Percentiles rank a stretch among this genome's conserved stretches.
phyloP scores from a whole-genome alignment of 257 asterid species.

The Scutellaria galericulata region DNA sequence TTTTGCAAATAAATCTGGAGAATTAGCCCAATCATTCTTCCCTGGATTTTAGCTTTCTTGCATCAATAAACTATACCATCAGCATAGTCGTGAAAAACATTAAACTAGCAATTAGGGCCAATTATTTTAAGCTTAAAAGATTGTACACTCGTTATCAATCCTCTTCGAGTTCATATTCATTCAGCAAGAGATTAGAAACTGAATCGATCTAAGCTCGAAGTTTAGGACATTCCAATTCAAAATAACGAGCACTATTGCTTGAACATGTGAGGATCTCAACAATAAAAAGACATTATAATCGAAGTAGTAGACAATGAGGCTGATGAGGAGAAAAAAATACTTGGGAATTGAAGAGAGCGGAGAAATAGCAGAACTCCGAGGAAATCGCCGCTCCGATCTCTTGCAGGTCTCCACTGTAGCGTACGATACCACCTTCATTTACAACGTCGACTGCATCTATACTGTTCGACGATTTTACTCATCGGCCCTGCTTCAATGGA shows the following conservation, averaged over 20 bases:
- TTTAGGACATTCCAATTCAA: not conserved
- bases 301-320: conserved; percentile 25
- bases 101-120: conserved; percentile 24
- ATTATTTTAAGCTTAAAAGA: conserved; percentile 1
- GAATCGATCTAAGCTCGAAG: not conserved
- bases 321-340: not conserved
- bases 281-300: not conserved
- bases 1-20: not conserved
- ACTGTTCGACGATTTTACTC: not conserved
- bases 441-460: not conserved
- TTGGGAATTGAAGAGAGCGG: not conserved
- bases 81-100: conserved; percentile 19
- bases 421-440: not conserved
- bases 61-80: not conserved
- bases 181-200: not conserved
- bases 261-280: conserved; percentile 3
- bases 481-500: no score
- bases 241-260: not conserved
- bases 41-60: not conserved
- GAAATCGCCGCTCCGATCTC: conserved; percentile 34
- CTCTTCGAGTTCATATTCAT: not conserved
- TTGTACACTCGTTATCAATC: conserved; percentile 10
- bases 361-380: not conserved
- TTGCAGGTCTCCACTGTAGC: not conserved
- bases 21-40: not conserved